These are phyloP conservation scores for Metarhizium humberi DNA, from an alignment of 2,329 filamentous ascomycete genomes.

Conservation along the genomic window DNA sequence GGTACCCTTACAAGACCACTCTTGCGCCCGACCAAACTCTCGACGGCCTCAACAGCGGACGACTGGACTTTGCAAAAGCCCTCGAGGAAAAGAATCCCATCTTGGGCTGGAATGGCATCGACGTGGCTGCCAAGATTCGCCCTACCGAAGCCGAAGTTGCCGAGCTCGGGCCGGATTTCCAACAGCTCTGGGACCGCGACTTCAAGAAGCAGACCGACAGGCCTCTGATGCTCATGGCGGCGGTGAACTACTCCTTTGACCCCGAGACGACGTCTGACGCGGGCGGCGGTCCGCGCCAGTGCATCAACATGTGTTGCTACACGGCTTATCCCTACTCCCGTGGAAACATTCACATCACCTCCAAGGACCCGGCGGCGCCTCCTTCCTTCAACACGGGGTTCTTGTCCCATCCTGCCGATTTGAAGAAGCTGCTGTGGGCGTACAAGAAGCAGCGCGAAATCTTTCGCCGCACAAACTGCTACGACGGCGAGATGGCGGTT, in stretches of 20 bases:
- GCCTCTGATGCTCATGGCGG: constrained; percentile 36
- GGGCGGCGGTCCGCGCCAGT: constrained; percentile 26
- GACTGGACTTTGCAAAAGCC: constrained; percentile 26
- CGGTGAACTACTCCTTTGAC: constrained; percentile 19
- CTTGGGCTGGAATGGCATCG: constrained; percentile 49
- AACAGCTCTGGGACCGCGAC: constrained; percentile 44
- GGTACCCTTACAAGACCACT: constrained; percentile 37
- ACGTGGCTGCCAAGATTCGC: constrained; percentile 46
- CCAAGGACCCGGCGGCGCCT: constrained; percentile 27
- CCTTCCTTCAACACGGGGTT: constrained; percentile 49
- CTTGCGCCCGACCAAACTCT: constrained; percentile 26
- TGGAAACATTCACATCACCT: constrained; percentile 50
- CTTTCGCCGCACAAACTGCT: constrained; percentile 43
- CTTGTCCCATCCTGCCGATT: constrained; percentile 34
- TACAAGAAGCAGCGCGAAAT: constrained; percentile 58
- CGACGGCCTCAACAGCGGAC: constrained; percentile 42
- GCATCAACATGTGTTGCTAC: constrained; percentile 41
- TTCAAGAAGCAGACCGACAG: constrained; percentile 33
- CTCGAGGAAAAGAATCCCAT: constrained; percentile 35
- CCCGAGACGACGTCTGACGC: not conserved
- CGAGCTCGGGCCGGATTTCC: constrained; percentile 42
- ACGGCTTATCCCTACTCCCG: constrained; percentile 52
- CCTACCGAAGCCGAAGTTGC: constrained; percentile 42
- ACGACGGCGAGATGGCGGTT: constrained; percentile 32
- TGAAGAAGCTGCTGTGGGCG: constrained; percentile 49